phyloP scores from a whole-genome alignment of 768 basidiomycete genomes.

The Russula compacta region DNA sequence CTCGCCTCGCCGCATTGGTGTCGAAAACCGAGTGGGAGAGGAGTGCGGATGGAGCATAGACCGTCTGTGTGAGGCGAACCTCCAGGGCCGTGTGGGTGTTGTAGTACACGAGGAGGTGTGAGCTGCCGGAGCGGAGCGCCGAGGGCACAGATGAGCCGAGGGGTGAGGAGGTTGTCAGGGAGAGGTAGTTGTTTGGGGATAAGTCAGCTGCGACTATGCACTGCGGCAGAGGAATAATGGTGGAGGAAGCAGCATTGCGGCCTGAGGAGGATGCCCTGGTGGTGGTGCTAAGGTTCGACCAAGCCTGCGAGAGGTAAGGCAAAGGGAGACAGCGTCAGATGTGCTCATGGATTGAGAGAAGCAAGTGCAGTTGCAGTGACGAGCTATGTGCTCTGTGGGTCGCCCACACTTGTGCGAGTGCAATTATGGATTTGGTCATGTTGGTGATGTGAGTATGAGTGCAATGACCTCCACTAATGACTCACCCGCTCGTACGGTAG shows the following conservation, averaged over 20 bases:
- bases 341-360: constrained; percentile 54
- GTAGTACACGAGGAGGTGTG: constrained; percentile 74
- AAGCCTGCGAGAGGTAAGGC: constrained; percentile 24
- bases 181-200: constrained; percentile 92
- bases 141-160: constrained; percentile 52
- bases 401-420: constrained; percentile 30
- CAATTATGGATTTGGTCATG: constrained; percentile 23
- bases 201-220: constrained; percentile 53
- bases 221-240: no score
- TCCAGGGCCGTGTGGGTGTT: constrained; percentile 65
- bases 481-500: no score
- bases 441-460: no score
- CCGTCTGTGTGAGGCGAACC: constrained; percentile 52
- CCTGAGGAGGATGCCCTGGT: not conserved
- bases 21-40: constrained; percentile 92
- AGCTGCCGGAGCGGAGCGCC: constrained; percentile 71
- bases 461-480: no score
- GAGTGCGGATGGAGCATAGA: constrained; percentile 53
- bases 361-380: constrained; percentile 43
- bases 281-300: not conserved
- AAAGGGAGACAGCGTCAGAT: constrained; percentile 64
- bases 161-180: constrained; percentile 51
- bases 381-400: no score
- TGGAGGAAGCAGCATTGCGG: not conserved
- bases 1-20: constrained; percentile 75